These are phyloP conservation scores for Nyssa sinensis DNA, from an alignment of 148 eudicot species.

Conservation along the genomic window DNA sequence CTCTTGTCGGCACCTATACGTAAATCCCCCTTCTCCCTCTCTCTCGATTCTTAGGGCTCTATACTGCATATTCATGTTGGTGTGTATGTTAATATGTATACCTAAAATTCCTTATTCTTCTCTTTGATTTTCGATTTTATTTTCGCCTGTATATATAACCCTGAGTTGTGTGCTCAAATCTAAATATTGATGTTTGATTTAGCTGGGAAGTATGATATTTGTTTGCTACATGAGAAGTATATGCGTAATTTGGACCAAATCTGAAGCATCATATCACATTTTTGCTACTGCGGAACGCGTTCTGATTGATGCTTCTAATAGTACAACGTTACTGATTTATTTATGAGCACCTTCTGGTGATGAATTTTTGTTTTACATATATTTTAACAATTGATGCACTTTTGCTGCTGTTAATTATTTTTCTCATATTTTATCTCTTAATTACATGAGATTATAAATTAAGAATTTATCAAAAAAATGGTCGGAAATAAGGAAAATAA, in stretches of 20 bases:
- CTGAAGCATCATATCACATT: background rate
- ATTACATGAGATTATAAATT: too few species aligned
- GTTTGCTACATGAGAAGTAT: background rate
- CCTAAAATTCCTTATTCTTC: background rate
- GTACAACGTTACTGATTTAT: too few species aligned
- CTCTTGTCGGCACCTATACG: slow-evolving; percentile 67
- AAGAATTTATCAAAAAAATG: too few species aligned
- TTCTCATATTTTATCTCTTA: too few species aligned
- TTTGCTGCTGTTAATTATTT: too few species aligned
- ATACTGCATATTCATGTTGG: background rate
- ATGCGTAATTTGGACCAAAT: background rate
- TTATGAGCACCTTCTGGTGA: too few species aligned
- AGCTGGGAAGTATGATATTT: background rate
- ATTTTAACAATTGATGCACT: too few species aligned
- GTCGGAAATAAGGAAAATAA: too few species aligned
- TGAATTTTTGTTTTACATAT: too few species aligned
- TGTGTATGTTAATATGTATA: background rate
- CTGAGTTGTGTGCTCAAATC: background rate
- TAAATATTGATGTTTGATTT: background rate
- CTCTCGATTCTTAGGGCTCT: background rate
- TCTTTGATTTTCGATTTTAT: background rate
- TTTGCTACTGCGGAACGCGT: background rate
- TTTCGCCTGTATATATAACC: background rate
- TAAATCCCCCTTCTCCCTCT: slow-evolving; percentile 18
- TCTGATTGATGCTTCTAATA: background rate